Evolutionary conservation across 495 filamentous ascomycete genomes (phyloP), one percentile per base, ranked within the genome.

Genomic region (Trichoderma virens): DNA sequence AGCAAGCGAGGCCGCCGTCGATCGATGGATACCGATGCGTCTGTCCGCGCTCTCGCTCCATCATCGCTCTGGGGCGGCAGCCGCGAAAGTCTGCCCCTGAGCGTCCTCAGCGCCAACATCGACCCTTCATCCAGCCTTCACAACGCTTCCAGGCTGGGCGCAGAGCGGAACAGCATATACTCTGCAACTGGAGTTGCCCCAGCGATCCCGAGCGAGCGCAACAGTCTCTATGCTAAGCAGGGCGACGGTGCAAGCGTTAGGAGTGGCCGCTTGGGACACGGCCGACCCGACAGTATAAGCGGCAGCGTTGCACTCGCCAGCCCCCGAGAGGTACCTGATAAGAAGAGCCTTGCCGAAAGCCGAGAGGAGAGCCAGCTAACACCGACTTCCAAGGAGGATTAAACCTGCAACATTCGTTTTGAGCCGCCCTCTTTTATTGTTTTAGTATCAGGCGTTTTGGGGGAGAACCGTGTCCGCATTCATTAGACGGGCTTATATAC

Each of bases 1-100:
- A 96, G 92, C 25, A 96, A 97, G 73, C 85, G 89, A 31, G 88
- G 91, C 54, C 89, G 94, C 23, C 82, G 94, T 43, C 90, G 92
- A 65, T 96, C 91, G 0, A 82, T 97, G 70, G 94, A 98, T 74
- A 98, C 95, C 0, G 93, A 98, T 74, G 95, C 95, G 3, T 97
- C 92, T 0, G 89, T 97, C 20, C 91, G 94, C 51, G 94, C 91
- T 2, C 82, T 98, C 28, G 91, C 94, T 1, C 94, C 94, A 0
- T 95, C 92, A 0, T 96, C 91, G 0, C 77, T 97, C 1, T 98
- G 91, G 80, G 94, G 94, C 23, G 93, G 93, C 23, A 93, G 89
- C 68, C 81, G 83, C 60, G 94, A 98, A 72, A 91, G 87, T 31
- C 80, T 98, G 2, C 94, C 94, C 1, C 76, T 98, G 31, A 95